Conservation (phyloP, 2,329 filamentous ascomycete genomes). For the Seiridium cupressi region DNA sequence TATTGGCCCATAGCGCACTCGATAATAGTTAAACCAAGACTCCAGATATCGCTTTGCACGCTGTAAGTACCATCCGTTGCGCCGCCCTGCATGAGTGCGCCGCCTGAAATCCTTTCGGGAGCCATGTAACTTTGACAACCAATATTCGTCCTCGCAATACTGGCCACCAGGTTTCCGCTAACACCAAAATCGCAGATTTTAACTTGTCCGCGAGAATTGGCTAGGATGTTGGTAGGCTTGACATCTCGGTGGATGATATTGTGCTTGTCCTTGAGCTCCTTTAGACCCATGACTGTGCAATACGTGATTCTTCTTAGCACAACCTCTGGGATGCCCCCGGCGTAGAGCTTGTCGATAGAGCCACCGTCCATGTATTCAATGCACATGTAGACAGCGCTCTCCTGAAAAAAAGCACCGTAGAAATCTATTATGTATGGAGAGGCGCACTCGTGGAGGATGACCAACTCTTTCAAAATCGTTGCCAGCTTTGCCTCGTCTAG, state of each 20-base stretch:
- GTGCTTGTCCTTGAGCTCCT: constrained; percentile 93
- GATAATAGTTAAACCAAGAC: constrained; percentile 87
- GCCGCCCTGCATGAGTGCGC: constrained; percentile 71
- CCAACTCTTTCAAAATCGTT: constrained; percentile 95
- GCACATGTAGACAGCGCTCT: constrained; percentile 98
- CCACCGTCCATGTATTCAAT: constrained; percentile 99
- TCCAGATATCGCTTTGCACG: constrained; percentile 98
- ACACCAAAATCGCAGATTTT: constrained; percentile 99
- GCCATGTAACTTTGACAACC: constrained; percentile 99
- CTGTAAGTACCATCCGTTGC: constrained; percentile 85
- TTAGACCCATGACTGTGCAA: constrained; percentile 86
- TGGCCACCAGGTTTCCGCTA: constrained; percentile 92
- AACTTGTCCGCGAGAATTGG: constrained; percentile 85
- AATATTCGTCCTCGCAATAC: constrained; percentile 98
- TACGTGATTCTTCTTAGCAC: constrained; percentile 89
- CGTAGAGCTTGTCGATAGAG: constrained; percentile 94
- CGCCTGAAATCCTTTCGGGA: constrained; percentile 88
- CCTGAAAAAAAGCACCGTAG: constrained; percentile 98
- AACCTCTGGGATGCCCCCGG: constrained; percentile 83
- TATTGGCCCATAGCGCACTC: constrained; percentile 94
- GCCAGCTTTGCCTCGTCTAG: constrained; percentile 96
- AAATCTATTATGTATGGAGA: constrained; percentile 98
- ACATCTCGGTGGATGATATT: constrained; percentile 99
- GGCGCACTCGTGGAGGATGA: constrained; percentile 91
- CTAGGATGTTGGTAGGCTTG: constrained; percentile 97